These are phyloP conservation scores for Penicillium cataractarum DNA, from an alignment of 495 filamentous ascomycete species.

Conservation along the genomic window DNA sequence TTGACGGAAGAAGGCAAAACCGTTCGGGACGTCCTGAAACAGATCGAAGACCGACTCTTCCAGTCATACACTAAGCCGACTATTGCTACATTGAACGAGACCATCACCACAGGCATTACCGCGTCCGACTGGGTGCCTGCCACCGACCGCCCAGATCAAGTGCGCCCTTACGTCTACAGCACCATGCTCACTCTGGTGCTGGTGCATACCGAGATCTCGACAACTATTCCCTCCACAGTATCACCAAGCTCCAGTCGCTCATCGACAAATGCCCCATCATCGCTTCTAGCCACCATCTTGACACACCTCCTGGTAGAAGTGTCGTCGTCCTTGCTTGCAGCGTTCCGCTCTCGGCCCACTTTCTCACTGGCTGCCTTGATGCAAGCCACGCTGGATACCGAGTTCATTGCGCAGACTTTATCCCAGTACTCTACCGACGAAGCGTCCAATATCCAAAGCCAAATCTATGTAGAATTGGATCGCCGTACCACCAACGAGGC, in stretches of 20 bases:
- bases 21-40: slow-evolving; percentile 82
- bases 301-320: slow-evolving; percentile 79
- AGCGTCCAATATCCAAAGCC: slow-evolving; percentile 74
- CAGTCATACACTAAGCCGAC: slow-evolving; percentile 83
- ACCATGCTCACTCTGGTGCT: slow-evolving; percentile 80
- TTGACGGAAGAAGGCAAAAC: slow-evolving; percentile 89
- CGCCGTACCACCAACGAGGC: slow-evolving; percentile 84
- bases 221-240: slow-evolving; percentile 59
- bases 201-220: slow-evolving; percentile 88
- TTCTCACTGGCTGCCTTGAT: slow-evolving; percentile 83
- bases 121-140: slow-evolving; percentile 71
- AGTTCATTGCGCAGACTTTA: slow-evolving; percentile 94
- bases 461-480: slow-evolving; percentile 90
- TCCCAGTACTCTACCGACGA: slow-evolving; percentile 84
- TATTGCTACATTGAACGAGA: slow-evolving; percentile 59
- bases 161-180: slow-evolving; percentile 86
- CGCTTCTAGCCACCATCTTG: slow-evolving; percentile 72
- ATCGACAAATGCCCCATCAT: slow-evolving; percentile 50
- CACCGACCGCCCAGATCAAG: slow-evolving; percentile 67
- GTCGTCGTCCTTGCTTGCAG: slow-evolving; percentile 67
- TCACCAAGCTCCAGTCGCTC: slow-evolving; percentile 33
- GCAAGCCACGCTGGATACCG: slow-evolving; percentile 95
- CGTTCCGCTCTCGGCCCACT: slow-evolving; percentile 65
- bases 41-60: slow-evolving; percentile 90
- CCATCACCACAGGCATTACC: slow-evolving; percentile 71